Base-by-base conservation (phyloP, 2,329 filamentous ascomycete genomes). In the Penicillium sp. region DNA sequence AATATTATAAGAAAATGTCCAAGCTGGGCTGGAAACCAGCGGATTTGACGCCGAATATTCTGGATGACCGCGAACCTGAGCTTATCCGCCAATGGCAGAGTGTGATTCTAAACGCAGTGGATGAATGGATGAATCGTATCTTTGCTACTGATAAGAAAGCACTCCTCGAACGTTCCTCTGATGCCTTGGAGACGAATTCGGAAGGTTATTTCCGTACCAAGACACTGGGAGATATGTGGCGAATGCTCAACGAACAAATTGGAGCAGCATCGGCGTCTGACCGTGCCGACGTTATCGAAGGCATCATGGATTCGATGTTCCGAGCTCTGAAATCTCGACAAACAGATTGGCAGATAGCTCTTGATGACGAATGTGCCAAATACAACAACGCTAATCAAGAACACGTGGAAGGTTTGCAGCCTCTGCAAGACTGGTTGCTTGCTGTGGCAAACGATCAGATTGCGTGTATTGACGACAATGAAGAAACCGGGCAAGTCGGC, bases 401-500 rank as follows among this genome's bases (percentile, higher is more conserved):
- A 18, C 72, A 76, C 60, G 67, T 70, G 66, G 91, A 96, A 70
- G 84, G 88, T 3, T 78, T 96, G 26, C 90, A 96, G 70, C 72
- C 80, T 20, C 71, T 86, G 45, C 83, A 87, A 68, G 94, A 99
- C 76, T 99, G 93, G 91, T 87, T 99, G 56, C 86, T 99, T 53
- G 92, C 94, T 47, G 91, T 95, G 57, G 94, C 95, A 64, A 99
- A 99, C 76, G 94, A 99, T 75, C 94, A 99, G 73, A 97, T 99
- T 70, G 92, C 92, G 56, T 97, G 91, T 73, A 96, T 99, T 67
- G 94, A 97, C 71, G 95, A 97, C 71, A 84, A 83, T 59, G 76
- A 82, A 68, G 88, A 88, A 63, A 88, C 90, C 60, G 88, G 90
- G 53, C 85, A 88, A 30, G 78, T 89, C 24, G 90, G 89, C 28